Evolutionary conservation across 306 rosid species (phyloP).

Genomic region (Dryas octopetala): DNA sequence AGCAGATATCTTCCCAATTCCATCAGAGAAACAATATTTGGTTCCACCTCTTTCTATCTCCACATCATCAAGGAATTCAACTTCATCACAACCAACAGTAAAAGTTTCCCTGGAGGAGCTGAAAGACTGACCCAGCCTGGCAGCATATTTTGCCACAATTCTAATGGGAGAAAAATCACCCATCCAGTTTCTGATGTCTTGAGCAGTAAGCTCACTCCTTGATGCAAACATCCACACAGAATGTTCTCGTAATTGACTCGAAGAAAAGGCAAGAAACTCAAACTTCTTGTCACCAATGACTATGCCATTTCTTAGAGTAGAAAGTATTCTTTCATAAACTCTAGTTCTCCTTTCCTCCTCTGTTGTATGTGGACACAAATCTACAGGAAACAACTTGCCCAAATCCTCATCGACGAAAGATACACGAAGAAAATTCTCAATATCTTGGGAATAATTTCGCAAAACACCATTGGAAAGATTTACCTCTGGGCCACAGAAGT

Average conservation of each 20-base stretch:
- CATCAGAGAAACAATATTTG: conserved; percentile 42
- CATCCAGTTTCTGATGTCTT: conserved; percentile 41
- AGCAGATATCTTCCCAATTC: conserved; percentile 39
- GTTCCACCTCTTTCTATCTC: neutral
- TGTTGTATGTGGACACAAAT: conserved; percentile 18
- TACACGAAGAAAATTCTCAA: conserved; percentile 43
- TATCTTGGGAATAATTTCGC: conserved; percentile 31
- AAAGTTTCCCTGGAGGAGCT: conserved; percentile 39
- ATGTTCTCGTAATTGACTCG: conserved; percentile 36
- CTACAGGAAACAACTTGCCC: conserved; percentile 26
- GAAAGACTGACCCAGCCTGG: conserved; percentile 52
- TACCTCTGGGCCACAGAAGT: conserved; percentile 48
- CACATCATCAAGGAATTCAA: conserved; percentile 34
- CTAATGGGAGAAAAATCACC: conserved; percentile 37
- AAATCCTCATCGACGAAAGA: conserved; percentile 50
- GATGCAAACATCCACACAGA: conserved; percentile 57
- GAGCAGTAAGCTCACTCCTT: conserved; percentile 34
- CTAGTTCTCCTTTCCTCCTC: conserved; percentile 20
- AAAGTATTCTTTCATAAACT: conserved; percentile 32
- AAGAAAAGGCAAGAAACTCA: conserved; percentile 45
- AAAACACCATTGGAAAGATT: conserved; percentile 44
- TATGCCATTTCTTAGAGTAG: conserved; percentile 33
- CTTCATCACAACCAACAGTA: conserved; percentile 18
- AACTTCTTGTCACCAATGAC: conserved; percentile 42
- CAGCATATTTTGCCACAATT: conserved; percentile 43